Conservation (phyloP, 108 stramenopile genomes). For the Cyclotella choctawhatcheeana region DNA sequence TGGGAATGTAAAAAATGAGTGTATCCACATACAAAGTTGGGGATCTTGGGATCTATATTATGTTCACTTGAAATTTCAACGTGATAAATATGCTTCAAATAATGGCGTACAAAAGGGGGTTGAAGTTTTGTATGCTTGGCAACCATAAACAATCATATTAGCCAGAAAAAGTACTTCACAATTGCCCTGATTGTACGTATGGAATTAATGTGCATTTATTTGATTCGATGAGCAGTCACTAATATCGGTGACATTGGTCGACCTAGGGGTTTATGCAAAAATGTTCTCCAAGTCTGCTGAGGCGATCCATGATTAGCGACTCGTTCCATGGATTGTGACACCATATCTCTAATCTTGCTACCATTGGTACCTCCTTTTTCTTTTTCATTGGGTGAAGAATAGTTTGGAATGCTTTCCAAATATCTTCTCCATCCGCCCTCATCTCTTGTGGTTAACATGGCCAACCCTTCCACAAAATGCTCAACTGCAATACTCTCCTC, state of each 20-base stretch:
- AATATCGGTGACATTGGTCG: constrained; percentile 70
- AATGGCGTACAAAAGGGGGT: too few relatives aligned
- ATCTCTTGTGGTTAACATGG: constrained; percentile 63
- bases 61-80: too few relatives aligned
- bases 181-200: not conserved
- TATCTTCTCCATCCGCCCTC: constrained; percentile 70
- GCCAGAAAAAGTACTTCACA: too few relatives aligned
- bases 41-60: too few relatives aligned
- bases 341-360: constrained; percentile 29
- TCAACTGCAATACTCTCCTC: constrained; percentile 71
- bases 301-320: constrained; percentile 41
- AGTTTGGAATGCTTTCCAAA: constrained; percentile 37
- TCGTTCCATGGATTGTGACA: constrained; percentile 46
- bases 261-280: constrained; percentile 70
- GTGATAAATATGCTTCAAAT: too few relatives aligned
- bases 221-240: constrained; percentile 71
- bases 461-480: constrained; percentile 74
- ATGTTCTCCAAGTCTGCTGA: constrained; percentile 67
- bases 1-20: constrained; percentile 74
- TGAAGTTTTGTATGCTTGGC: too few relatives aligned
- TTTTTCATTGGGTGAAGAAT: constrained; percentile 15
- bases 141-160: too few relatives aligned
- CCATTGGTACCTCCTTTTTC: constrained; percentile 1
- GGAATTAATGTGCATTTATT: constrained; percentile 47
- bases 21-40: too few relatives aligned